Percentiles rank a stretch among this genome's conserved stretches.
Conservation (phyloP, 2,329 filamentous ascomycete species). For the Amauroascus verrucosus region DNA sequence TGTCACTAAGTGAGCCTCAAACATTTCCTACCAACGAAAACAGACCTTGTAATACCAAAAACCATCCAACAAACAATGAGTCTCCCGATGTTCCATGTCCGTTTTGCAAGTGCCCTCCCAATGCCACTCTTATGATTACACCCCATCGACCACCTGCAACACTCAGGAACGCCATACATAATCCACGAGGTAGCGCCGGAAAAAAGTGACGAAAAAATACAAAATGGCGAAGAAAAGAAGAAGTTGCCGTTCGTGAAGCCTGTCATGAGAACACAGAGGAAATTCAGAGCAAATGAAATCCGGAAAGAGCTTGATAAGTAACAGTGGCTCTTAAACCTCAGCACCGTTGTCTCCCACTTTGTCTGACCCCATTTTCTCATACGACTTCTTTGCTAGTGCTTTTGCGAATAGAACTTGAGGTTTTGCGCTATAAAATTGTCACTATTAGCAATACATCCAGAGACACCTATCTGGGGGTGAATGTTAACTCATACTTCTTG, state of each 20-base stretch:
- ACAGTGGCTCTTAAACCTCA: background rate
- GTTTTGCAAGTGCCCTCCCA: background rate
- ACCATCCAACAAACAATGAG: background rate
- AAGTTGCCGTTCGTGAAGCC: background rate
- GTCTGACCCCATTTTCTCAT: slow-evolving; percentile 26
- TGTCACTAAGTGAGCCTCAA: no score
- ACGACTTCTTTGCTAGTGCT: slow-evolving; percentile 36
- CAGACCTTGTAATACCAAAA: background rate
- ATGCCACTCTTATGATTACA: background rate
- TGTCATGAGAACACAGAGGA: background rate
- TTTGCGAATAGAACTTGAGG: slow-evolving; percentile 40
- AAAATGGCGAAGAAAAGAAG: background rate
- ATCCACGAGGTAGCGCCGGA: background rate
- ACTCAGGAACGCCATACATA: slow-evolving; percentile 1
- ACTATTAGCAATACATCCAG: background rate
- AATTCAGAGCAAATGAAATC: background rate
- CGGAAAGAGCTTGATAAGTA: background rate
- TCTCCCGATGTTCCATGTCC: background rate
- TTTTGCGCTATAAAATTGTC: slow-evolving; percentile 27
- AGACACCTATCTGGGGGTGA: background rate
- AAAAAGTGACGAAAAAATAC: background rate
- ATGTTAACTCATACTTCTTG: slow-evolving; percentile 33
- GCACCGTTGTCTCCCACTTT: slow-evolving; percentile 1
- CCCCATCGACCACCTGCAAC: background rate
- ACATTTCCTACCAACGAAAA: background rate